Conservation (phyloP, 1,139 yeast species). For the Nakaseomyces uthaithaninus region DNA sequence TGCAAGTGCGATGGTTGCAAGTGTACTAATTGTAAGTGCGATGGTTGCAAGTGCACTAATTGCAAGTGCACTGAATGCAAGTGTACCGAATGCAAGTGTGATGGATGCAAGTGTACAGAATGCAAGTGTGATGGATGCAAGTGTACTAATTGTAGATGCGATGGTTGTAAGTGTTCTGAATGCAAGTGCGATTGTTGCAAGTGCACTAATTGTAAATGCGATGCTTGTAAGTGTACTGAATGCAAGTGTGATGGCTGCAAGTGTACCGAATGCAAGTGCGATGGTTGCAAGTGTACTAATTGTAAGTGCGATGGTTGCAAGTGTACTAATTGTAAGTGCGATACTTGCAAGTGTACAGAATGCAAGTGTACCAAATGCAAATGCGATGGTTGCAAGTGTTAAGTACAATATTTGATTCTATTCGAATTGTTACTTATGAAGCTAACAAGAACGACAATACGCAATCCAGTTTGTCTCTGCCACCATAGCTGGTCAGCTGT, state of each 20-base stretch:
- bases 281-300: neutral
- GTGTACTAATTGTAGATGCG: neutral
- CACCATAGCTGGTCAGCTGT: no score
- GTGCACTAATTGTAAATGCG: no score
- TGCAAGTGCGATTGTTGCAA: neutral
- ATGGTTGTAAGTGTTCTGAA: neutral
- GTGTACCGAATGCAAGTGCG: neutral
- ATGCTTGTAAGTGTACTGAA: no score
- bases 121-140: neutral
- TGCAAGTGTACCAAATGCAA: no score
- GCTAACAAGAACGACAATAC: no score
- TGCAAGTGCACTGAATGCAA: neutral
- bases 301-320: neutral
- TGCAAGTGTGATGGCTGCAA: neutral
- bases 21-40: neutral
- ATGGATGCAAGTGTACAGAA: neutral
- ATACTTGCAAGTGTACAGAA: neutral
- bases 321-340: constrained; percentile 1
- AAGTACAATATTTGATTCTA: no score
- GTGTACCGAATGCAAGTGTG: neutral
- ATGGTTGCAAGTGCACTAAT: neutral
- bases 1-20: neutral
- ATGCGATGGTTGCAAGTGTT: no score
- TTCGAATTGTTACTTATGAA: no score
- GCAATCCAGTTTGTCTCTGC: no score